Percentiles rank a stretch among this genome's conserved stretches.
These are phyloP conservation scores for Aspergillus homomorphus DNA, from an alignment of 495 filamentous ascomycete genomes.

Conservation along the genomic window DNA sequence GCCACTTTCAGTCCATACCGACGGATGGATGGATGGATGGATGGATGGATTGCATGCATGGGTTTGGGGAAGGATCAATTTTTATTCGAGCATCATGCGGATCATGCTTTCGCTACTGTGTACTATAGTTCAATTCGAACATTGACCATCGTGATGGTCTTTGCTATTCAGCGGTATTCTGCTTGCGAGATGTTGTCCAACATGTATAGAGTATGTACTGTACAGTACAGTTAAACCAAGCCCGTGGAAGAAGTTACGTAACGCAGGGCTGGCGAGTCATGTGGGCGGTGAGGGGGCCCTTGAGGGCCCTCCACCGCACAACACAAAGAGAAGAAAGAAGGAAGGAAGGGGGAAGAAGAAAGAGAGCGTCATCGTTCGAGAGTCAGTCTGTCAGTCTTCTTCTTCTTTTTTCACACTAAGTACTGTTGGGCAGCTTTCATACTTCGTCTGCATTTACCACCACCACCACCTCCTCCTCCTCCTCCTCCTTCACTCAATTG, in stretches of 20 bases:
- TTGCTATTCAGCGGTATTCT: no score
- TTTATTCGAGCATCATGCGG: background rate
- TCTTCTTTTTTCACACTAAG: no score
- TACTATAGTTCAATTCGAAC: background rate
- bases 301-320: background rate
- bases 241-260: no score
- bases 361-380: background rate
- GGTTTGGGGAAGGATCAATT: conserved; percentile 6
- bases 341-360: no score
- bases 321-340: background rate
- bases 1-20: background rate
- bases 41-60: background rate
- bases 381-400: background rate
- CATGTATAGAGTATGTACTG: no score
- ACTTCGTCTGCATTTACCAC: no score
- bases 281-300: conserved; percentile 19
- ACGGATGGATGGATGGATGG: background rate
- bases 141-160: background rate
- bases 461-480: background rate
- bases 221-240: no score
- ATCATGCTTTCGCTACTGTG: background rate
- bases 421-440: no score
- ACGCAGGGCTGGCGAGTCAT: conserved; percentile 13
- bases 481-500: background rate
- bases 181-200: no score